These are phyloP conservation scores for Ormosia semicastrata DNA, from an alignment of 306 rosid species.

Conservation along the genomic window DNA sequence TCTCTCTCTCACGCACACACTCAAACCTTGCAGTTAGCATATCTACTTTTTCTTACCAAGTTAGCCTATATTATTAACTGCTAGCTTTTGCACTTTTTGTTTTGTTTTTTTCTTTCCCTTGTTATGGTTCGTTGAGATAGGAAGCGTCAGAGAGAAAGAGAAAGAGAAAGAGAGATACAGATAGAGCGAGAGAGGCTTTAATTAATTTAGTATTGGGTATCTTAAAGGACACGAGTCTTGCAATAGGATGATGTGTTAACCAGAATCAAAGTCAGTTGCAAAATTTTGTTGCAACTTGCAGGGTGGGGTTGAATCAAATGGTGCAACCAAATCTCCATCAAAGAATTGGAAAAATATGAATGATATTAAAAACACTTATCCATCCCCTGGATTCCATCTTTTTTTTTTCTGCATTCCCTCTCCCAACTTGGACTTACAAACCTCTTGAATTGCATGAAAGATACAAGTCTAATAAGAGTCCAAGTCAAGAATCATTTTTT, in stretches of 20 bases:
- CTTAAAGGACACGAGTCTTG: conserved; percentile 32
- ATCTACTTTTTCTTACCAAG: background rate
- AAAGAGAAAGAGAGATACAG: background rate
- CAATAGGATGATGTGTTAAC: conserved; percentile 18
- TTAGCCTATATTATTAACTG: background rate
- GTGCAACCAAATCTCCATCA: conserved; percentile 1
- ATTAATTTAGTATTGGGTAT: conserved; percentile 6
- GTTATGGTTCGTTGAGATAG: background rate
- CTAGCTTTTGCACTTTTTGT: background rate
- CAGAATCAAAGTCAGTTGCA: conserved; percentile 14
- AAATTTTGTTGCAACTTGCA: conserved; percentile 13
- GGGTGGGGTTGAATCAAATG: conserved; percentile 24
- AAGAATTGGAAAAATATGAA: background rate
- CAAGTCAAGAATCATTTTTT: background rate
- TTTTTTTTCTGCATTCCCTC: conserved; percentile 27
- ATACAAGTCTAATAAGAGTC: background rate
- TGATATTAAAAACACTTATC: conserved; percentile 22
- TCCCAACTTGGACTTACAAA: conserved; percentile 31
- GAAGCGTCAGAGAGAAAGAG: background rate
- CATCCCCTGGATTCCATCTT: conserved; percentile 4
- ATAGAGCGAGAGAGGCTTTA: background rate
- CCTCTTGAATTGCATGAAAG: conserved; percentile 9
- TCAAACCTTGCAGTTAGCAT: no score
- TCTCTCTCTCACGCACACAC: no score
- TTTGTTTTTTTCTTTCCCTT: background rate